Conservation (phyloP, 345 rosid genomes). For the Toxicodendron radicans region DNA sequence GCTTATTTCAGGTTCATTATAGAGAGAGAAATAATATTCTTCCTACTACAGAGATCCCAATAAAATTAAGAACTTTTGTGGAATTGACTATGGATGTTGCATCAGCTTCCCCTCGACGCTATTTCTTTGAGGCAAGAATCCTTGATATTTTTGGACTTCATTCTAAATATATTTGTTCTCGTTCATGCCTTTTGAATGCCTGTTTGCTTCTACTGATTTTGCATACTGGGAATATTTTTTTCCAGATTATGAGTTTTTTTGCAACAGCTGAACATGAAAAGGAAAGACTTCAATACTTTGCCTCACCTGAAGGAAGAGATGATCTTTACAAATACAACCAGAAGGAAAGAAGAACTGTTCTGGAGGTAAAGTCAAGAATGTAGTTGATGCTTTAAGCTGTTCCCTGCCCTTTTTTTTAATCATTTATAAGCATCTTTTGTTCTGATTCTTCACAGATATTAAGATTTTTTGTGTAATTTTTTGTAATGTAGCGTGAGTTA, state of each 20-base stretch:
- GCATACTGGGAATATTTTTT: conserved; percentile 9
- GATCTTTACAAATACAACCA: conserved; percentile 93
- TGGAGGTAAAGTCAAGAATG: conserved; percentile 58
- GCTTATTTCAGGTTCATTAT: conserved; percentile 53
- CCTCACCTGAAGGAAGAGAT: conserved; percentile 90
- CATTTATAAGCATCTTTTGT: background rate
- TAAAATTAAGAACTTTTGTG: conserved; percentile 67
- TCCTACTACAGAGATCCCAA: conserved; percentile 38
- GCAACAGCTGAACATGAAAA: conserved; percentile 81
- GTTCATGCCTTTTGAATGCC: conserved; percentile 7
- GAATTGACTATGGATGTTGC: conserved; percentile 94
- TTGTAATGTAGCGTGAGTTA: background rate
- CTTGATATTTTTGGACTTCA: conserved; percentile 24
- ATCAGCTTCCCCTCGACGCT: conserved; percentile 87
- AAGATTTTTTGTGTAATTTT: background rate
- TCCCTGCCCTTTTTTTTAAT: conserved; percentile 11
- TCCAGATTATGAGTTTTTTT: conserved; percentile 84
- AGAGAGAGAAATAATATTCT: conserved; percentile 40
- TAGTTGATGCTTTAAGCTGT: conserved; percentile 2
- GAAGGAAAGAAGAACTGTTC: conserved; percentile 84
- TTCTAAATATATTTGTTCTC: background rate
- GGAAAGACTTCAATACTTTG: conserved; percentile 86
- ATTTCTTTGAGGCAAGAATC: conserved; percentile 87
- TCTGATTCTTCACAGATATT: conserved; percentile 1
- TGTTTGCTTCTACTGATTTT: background rate